phyloP scores from a whole-genome alignment of 441 rosid species.

The Pelargonium citronellum region DNA sequence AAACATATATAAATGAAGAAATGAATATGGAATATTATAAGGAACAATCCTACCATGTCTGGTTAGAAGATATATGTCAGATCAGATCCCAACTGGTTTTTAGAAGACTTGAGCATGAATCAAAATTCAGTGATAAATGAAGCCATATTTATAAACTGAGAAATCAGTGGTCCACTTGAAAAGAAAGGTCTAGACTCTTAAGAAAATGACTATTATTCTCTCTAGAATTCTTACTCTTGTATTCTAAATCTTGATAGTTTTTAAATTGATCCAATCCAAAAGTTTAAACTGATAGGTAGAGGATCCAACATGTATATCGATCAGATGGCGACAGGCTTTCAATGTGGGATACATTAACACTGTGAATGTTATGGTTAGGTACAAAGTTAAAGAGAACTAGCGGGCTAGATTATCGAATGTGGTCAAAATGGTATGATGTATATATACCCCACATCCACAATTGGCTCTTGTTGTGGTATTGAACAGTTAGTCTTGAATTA shows the following conservation, averaged over 20 bases:
- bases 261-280: too few relatives aligned
- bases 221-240: background rate
- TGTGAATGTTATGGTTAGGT: background rate
- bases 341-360: too few relatives aligned
- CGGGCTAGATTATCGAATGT: constrained; percentile 16
- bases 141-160: constrained; percentile 27
- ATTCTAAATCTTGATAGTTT: constrained; percentile 22
- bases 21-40: background rate
- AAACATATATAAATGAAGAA: background rate
- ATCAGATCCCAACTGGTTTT: constrained; percentile 7
- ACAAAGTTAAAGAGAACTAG: constrained; percentile 13
- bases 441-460: background rate
- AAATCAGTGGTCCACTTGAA: constrained; percentile 36
- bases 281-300: too few relatives aligned
- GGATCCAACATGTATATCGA: too few relatives aligned
- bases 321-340: too few relatives aligned
- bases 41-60: constrained; percentile 32
- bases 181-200: constrained; percentile 43
- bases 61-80: constrained; percentile 5
- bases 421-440: constrained; percentile 6
- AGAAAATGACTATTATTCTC: constrained; percentile 30
- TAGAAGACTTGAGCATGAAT: constrained; percentile 16
- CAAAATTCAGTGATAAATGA: constrained; percentile 8
- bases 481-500: constrained; percentile 12
- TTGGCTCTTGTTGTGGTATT: constrained; percentile 18